These are phyloP conservation scores for Plasmodium inui DNA, from an alignment of 169 alveolate species.

Conservation along the genomic window DNA sequence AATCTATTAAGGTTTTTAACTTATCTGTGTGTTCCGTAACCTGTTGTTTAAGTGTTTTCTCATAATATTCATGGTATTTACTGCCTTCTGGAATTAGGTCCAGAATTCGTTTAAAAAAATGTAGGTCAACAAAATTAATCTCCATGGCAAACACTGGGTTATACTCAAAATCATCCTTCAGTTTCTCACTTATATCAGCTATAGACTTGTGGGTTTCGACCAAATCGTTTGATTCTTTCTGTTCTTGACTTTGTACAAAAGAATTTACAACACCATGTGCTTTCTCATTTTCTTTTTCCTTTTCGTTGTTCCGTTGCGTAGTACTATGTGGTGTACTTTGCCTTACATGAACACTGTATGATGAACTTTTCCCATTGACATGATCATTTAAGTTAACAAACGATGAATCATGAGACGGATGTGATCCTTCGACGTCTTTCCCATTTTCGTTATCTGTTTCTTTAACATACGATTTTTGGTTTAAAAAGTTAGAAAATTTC, in stretches of 20 bases:
- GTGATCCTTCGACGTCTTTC: background rate
- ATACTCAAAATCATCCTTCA: background rate
- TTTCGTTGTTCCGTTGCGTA: background rate
- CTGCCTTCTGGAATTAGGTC: background rate
- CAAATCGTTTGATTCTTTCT: background rate
- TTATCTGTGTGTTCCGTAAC: background rate
- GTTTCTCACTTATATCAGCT: background rate
- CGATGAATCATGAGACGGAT: constrained; percentile 7
- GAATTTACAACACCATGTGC: background rate
- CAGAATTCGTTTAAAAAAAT: background rate
- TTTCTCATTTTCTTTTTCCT: background rate
- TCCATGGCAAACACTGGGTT: constrained; percentile 8
- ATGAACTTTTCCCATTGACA: background rate
- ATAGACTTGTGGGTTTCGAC: background rate
- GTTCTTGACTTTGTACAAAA: background rate
- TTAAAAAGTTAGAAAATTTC: background rate
- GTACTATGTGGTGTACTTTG: background rate
- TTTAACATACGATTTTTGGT: constrained; percentile 1
- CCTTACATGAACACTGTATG: constrained; percentile 6
- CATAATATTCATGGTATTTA: background rate
- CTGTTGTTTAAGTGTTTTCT: background rate
- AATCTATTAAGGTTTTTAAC: background rate
- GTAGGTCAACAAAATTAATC: background rate
- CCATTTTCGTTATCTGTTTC: background rate
- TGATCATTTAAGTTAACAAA: background rate